Evolutionary conservation across 2,329 filamentous ascomycete genomes (phyloP), one percentile per base, ranked within the genome.

Genomic region (Phyllosticta ampelicida): DNA sequence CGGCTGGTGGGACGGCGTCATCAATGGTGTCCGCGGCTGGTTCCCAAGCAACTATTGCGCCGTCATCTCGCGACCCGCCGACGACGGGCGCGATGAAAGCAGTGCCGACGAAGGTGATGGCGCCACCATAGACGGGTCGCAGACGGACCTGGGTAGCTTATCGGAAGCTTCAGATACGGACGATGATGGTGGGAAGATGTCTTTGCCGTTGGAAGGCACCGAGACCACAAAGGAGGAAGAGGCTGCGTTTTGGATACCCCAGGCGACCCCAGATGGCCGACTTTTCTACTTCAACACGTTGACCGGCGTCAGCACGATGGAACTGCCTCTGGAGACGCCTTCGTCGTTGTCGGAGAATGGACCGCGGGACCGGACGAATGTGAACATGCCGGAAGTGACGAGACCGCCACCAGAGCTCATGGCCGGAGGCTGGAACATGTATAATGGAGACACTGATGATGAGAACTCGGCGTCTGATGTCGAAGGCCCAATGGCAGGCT

Each of bases 11-110:
- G 94, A 99, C 75, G 94, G 94, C 53, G 90, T 99, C 58, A 96
- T 99, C 71, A 94, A 96, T 68, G 90, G 91, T 60, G 88, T 96
- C 65, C 86, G 94, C 70, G 94, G 94, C 71, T 99, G 94, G 94
- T 99, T 99, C 72, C 94, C 94, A 44, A 97, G 92, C 79, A 99
- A 99, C 73, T 99, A 99, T 76, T 97, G 94, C 76, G 86, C 90
- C 64, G 84, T 94, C 62, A 87, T 97, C 66, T 82, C 84, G 60
- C 85, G 84, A 65, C 81, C 86, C 54, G 86, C 89, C 65, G 88
- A 95, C 62, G 77, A 87, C 49, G 80, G 82, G 49, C 78, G 86
- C 28, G 79, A 80, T 29, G 71, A 81, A 57, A 68, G 73, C 51
- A 77, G 75, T 62, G 76, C 75, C 48, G 74, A 79, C 10, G 69